These are phyloP conservation scores for Elongisporangium prolatum DNA, from an alignment of 352 stramenopile genomes.

Conservation along the genomic window DNA sequence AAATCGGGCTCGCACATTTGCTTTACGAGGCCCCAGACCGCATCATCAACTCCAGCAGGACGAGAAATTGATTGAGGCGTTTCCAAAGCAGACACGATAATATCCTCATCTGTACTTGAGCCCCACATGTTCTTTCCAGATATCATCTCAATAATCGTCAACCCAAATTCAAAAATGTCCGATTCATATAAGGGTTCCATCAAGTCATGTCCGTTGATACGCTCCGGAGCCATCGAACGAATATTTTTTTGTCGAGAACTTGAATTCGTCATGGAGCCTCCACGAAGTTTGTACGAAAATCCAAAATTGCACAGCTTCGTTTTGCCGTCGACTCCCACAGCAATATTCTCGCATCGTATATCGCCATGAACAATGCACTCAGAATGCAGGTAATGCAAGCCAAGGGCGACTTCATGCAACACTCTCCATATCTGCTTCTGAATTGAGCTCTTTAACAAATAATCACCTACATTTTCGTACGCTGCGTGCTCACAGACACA, in stretches of 20 bases:
- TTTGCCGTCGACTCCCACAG: conserved; percentile 46
- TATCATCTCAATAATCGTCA: not conserved
- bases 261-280: conserved; percentile 20
- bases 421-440: not conserved
- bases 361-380: conserved; percentile 75
- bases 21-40: not conserved
- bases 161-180: not conserved
- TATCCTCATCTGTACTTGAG: not conserved
- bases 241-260: conserved; percentile 16
- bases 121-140: not conserved
- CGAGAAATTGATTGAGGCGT: not conserved
- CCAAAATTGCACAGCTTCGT: conserved; percentile 45
- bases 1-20: not conserved
- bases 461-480: not conserved
- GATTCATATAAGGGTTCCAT: not conserved
- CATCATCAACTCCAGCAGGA: not conserved
- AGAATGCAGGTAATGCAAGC: conserved; percentile 53
- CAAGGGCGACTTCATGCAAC: conserved; percentile 31
- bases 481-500: not conserved
- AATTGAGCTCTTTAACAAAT: not conserved
- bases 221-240: conserved; percentile 38
- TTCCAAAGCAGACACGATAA: not conserved
- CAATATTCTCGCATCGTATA: conserved; percentile 85
- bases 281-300: conserved; percentile 24
- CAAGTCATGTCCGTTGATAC: conserved; percentile 8